A percentile compares a stretch with the other conserved stretches of the same genome.
Evolutionary conservation across 345 rosid species (phyloP).

Genomic region (Turritis glabra): DNA sequence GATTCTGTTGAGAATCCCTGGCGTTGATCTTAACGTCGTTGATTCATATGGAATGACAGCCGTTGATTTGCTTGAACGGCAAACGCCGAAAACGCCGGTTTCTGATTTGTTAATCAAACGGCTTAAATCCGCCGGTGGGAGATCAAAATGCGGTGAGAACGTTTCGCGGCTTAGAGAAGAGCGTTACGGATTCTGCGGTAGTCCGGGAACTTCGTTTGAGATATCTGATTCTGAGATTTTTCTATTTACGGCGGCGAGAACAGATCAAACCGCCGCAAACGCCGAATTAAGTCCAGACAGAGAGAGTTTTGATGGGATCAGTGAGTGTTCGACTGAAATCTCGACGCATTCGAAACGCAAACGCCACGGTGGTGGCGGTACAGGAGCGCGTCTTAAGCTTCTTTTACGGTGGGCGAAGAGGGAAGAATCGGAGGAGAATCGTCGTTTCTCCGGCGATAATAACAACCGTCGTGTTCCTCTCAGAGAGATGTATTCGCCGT

Average conservation of each 20-base stretch:
- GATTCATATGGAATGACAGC: slow-evolving; percentile 81
- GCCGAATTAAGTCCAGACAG: slow-evolving; percentile 23
- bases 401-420: slow-evolving; percentile 66
- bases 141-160: slow-evolving; percentile 48
- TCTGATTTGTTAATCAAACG: slow-evolving; percentile 78
- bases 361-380: slow-evolving; percentile 20
- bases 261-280: not conserved
- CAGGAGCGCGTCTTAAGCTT: slow-evolving; percentile 62
- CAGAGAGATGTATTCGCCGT: slow-evolving; percentile 56
- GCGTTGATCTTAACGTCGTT: slow-evolving; percentile 57
- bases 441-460: slow-evolving; percentile 25
- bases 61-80: slow-evolving; percentile 68
- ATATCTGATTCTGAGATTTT: slow-evolving; percentile 90
- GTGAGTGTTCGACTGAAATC: slow-evolving; percentile 30
- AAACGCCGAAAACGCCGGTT: slow-evolving; percentile 60
- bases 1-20: slow-evolving; percentile 59
- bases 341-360: slow-evolving; percentile 37
- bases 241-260: slow-evolving; percentile 56
- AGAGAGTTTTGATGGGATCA: slow-evolving; percentile 36
- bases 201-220: slow-evolving; percentile 85
- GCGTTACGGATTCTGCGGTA: slow-evolving; percentile 55
- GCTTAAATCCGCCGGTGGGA: slow-evolving; percentile 80
- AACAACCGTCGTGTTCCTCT: slow-evolving; percentile 59
- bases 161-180: slow-evolving; percentile 59
- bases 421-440: slow-evolving; percentile 42